A percentile compares a stretch with the other conserved stretches of the same genome.
phyloP scores from a whole-genome alignment of 805 yeast species.

The Metschnikowia noctiluminum region DNA sequence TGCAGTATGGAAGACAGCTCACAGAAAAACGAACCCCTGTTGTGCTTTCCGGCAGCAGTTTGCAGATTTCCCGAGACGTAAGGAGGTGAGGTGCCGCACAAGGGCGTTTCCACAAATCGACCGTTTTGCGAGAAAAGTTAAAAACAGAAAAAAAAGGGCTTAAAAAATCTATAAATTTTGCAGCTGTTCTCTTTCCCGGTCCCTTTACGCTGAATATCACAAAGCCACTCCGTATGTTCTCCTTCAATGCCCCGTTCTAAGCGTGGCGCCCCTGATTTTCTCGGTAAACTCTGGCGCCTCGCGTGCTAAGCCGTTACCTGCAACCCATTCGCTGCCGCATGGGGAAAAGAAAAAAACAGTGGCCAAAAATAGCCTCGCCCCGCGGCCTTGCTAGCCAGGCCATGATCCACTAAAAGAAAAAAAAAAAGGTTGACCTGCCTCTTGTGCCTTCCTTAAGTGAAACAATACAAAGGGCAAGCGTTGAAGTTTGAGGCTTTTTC shows the following conservation, averaged over 20 bases:
- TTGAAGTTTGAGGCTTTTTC: too few relatives aligned
- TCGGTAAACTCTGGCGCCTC: background rate
- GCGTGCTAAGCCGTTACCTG: background rate
- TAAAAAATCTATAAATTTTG: too few relatives aligned
- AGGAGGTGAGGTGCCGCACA: background rate
- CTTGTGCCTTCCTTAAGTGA: background rate
- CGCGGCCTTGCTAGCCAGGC: background rate
- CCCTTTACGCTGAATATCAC: too few relatives aligned
- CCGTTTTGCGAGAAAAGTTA: background rate
- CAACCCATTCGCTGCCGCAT: background rate
- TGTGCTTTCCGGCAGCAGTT: background rate
- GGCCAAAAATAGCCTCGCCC: conserved; percentile 6
- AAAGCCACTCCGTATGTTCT: too few relatives aligned
- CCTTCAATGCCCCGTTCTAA: too few relatives aligned
- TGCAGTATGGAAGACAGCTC: too few relatives aligned
- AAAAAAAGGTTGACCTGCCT: background rate
- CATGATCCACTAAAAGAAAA: background rate
- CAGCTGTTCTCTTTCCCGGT: too few relatives aligned
- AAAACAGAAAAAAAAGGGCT: too few relatives aligned
- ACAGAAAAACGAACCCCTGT: too few relatives aligned
- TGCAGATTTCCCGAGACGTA: background rate
- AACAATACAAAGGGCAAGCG: too few relatives aligned
- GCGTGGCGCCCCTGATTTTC: background rate
- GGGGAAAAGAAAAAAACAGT: conserved; percentile 4
- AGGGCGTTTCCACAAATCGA: background rate